Base-by-base conservation (phyloP, 2,329 filamentous ascomycete genomes). In the Cercospora citrullina region DNA sequence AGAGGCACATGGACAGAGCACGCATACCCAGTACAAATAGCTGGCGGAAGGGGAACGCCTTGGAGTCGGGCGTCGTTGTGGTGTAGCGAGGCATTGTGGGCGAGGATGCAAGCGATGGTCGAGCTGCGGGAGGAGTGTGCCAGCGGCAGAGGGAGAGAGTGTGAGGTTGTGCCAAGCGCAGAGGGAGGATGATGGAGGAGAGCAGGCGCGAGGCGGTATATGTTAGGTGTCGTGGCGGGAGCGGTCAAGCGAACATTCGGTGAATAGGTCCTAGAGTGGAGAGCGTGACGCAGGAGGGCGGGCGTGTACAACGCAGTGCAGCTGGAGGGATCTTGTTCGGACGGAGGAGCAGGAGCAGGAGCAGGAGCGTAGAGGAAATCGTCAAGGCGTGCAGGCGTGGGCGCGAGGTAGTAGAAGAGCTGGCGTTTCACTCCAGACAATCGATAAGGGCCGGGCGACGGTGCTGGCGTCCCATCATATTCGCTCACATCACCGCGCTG, bases 41-140 rank as follows among this genome's bases (percentile, higher is more conserved):
- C 75, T 89, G 87, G 72, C 81, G 82, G 45, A 82, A 80, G 45
- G 87, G 87, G 78, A 90, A 90, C 74, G 76, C 72, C 60, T 72
- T 74, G 65, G 73, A 72, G 72, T 74, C 71, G 55, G 72, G 64
- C 33, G 63, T 71, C 69, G 66, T 69, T 67, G 60, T 64, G 30
- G 23, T 31, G 21, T 58, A 42, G 59, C 53, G 64, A 62, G 72
- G 53, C 73, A 75, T 75, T 62, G 23, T 70, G 59, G 57, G 45
- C 26, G 30, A 59, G 39, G n/a, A 53, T 60, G 48, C 60, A 21
- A 51, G 39, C 45, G 64, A 31, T 28, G 53, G 23, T 28, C 53
- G 53, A 57, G 36, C 36, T 42, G 36, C 48, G 48, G 48, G 26
- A 26, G 48, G 48, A 23, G 48, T 53, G 48, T 53, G 48, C 48